Evolutionary conservation across 1,139 yeast genomes (phyloP).

Genomic region (Candida neerlandica): DNA sequence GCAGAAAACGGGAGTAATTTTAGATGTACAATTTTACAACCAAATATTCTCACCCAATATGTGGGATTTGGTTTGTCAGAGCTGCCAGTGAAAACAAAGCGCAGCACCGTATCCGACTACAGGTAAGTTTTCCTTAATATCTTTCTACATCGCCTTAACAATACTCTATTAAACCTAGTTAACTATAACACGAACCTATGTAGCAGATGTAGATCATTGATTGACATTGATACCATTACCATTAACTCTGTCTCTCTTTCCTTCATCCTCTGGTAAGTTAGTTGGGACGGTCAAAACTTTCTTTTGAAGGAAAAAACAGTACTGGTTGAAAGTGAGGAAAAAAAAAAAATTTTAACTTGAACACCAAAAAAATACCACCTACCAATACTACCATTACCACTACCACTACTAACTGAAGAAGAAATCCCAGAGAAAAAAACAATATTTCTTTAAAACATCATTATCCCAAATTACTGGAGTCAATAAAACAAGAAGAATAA

Average conservation of each 20-base stretch:
- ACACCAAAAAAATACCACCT: constrained; percentile 3
- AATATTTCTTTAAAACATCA: neutral
- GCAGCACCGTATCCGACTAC: too few species aligned
- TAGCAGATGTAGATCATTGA: too few species aligned
- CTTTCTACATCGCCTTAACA: neutral
- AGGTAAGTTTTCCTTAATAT: neutral
- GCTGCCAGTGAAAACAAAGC: too few species aligned
- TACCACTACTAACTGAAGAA: neutral
- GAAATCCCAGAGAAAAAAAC: constrained; percentile 5
- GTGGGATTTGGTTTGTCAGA: constrained; percentile 1
- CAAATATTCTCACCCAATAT: neutral
- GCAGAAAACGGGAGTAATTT: neutral
- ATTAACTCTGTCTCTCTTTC: neutral
- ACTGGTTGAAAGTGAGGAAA: neutral
- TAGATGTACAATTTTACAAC: neutral
- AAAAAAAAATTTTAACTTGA: constrained; percentile 2
- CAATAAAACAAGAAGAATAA: too few species aligned
- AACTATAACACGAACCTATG: neutral
- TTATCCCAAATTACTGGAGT: neutral
- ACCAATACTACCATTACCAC: neutral
- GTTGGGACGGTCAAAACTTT: neutral
- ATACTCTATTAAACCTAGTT: neutral
- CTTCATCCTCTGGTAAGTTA: neutral
- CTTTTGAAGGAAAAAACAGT: constrained; percentile 2
- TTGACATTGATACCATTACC: neutral